Evolutionary conservation across 208 protist species (phyloP).

Genomic region (Blechomonas ayalai): DNA sequence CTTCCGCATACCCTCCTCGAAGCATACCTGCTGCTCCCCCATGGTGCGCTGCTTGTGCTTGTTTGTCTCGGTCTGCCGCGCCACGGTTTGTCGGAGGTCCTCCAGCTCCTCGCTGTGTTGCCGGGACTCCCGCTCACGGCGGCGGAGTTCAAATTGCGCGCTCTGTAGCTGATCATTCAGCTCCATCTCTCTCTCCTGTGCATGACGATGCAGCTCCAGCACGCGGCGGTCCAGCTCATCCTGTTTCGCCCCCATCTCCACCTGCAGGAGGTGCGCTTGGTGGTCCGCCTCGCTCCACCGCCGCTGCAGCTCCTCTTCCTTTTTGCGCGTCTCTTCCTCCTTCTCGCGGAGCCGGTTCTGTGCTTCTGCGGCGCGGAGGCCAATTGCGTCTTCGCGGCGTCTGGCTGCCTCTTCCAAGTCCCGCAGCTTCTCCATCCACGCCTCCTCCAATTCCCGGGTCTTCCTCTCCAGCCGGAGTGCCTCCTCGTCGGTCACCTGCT

Average conservation of each 20-base stretch:
- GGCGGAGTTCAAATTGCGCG: slow-evolving; percentile 33
- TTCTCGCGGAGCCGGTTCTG: slow-evolving; percentile 25
- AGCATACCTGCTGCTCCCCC: slow-evolving; percentile 18
- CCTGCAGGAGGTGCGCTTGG: slow-evolving; percentile 30
- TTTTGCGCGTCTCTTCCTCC: slow-evolving; percentile 26
- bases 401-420: slow-evolving; percentile 28
- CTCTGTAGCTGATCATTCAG: slow-evolving; percentile 30
- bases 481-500: slow-evolving; percentile 31
- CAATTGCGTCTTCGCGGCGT: slow-evolving; percentile 35
- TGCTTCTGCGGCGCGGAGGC: slow-evolving; percentile 21
- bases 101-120: slow-evolving; percentile 36
- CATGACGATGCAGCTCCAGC: slow-evolving; percentile 29
- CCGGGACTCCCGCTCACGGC: slow-evolving; percentile 28
- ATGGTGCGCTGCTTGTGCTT: slow-evolving; percentile 20
- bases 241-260: slow-evolving; percentile 41
- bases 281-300: slow-evolving; percentile 41
- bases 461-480: slow-evolving; percentile 21
- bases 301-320: slow-evolving; percentile 36
- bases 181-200: slow-evolving; percentile 26
- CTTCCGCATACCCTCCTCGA: slow-evolving; percentile 20
- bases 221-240: slow-evolving; percentile 42
- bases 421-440: slow-evolving; percentile 35
- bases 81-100: slow-evolving; percentile 16
- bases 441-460: slow-evolving; percentile 25
- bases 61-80: slow-evolving; percentile 14